Base-by-base conservation (phyloP, 805 yeast species). In the Brettanomyces naardenensis region DNA sequence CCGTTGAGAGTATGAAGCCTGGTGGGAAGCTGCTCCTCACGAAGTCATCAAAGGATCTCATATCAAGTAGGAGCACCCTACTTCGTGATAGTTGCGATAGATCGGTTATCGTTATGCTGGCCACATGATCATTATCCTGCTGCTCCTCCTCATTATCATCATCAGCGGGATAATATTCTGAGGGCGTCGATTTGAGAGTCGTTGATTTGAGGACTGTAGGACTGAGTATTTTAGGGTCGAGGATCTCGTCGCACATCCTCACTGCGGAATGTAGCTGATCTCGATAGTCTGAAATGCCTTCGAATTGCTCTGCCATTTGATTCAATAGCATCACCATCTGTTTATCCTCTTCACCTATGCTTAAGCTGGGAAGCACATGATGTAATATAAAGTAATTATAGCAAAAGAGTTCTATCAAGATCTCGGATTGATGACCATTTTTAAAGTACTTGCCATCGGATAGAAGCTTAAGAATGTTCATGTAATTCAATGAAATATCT, bases 1-100 rank as follows among this genome's bases (percentile, higher is more conserved):
- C 49, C 3, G 61, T 44, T 38, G 65, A 22, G 20, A 13, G 17
- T 11, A 6, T 14, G 18, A 28, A 23, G 18, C 2, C 17, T 18
- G 13, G 13, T 10, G 33, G 13, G 9, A 21, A 11, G 9, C 58
- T 66, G 23, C 60, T 59, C 2, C 52, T 41, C 4, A 53, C 42
- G 36, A 52, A 65, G 6, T 57, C 52, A 19, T 53, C 51, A 10
- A 52, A 44, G 7, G 64, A 48, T 33, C 75, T 54, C 14, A 70
- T 42, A 47, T 70, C 75, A 33, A 69, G 53, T 5, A 70, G 37
- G 18, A 70, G 41, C 3, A 47, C 26, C 23, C 43, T 40, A n/a
- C 34, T 40, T 6, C 28, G 23, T 9, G 36, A 17, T n/a, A 32
- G 18, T 15, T 17, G 7, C 18, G 26, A 9, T 9, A 32, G n/a